These are phyloP conservation scores for Senecio squalidus DNA, from an alignment of 140 eudicot genomes.

Conservation along the genomic window DNA sequence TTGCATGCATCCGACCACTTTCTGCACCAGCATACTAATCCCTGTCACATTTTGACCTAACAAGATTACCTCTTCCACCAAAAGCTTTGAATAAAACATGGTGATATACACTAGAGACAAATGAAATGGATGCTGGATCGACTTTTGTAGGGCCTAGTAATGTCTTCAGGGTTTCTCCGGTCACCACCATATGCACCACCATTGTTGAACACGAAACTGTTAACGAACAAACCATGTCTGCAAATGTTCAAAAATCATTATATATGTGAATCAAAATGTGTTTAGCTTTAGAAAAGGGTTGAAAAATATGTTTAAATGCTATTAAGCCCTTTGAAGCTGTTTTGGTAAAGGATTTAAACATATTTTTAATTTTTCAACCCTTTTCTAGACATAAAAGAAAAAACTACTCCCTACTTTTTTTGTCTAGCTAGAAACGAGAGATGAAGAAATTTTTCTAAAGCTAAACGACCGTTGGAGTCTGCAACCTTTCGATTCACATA, in stretches of 20 bases:
- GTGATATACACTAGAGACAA: constrained; percentile 86
- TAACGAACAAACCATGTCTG: constrained; percentile 97
- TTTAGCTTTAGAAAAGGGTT: background rate
- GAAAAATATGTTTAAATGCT: too few species aligned
- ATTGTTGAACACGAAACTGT: constrained; percentile 92
- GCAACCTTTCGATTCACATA: background rate
- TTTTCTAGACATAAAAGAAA: too few species aligned
- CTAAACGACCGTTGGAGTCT: too few species aligned
- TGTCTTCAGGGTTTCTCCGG: constrained; percentile 76
- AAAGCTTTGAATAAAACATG: constrained; percentile 84
- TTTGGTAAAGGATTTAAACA: too few species aligned
- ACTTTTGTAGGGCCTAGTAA: constrained; percentile 79
- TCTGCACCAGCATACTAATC: constrained; percentile 98
- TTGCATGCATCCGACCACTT: constrained; percentile 97
- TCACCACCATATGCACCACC: constrained; percentile 99
- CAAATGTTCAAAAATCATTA: constrained; percentile 1
- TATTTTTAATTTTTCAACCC: too few species aligned
- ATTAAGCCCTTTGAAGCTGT: too few species aligned
- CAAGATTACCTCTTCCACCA: constrained; percentile 91
- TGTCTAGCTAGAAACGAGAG: too few species aligned
- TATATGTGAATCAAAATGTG: background rate
- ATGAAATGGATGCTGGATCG: constrained; percentile 96
- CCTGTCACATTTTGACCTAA: constrained; percentile 67
- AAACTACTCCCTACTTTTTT: too few species aligned
- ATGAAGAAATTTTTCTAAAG: too few species aligned